Evolutionary conservation across 2,329 filamentous ascomycete genomes (phyloP), one percentile per base, ranked within the genome.

Genomic region (Pestalotiopsis fici): DNA sequence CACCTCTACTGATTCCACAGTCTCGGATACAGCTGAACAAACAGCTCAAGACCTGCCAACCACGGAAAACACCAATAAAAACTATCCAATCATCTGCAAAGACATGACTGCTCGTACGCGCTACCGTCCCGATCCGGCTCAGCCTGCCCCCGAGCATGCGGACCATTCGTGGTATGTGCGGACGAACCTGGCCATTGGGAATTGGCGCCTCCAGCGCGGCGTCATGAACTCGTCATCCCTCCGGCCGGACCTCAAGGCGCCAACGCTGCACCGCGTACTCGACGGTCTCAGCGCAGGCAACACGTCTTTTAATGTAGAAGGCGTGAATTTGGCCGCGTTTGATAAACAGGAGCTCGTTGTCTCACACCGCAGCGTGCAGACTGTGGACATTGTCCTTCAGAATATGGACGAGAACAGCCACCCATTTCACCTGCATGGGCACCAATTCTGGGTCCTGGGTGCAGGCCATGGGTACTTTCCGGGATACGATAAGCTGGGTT

Each of bases 381-480:
- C 87, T 7, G 82, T 91, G 27, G 88, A 90, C 71, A 80, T 91
- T 39, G 78, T 90, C 39, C 79, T 91, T 3, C 89, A 90, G 76
- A 91, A 90, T 72, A 82, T 87, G 68, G 88, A 91, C 69, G 82
- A 83, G 80, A 73, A 89, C 61, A 89, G 86, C 66, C 87, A 90
- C 71, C 90, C 90, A 0, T 90, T 91, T 81, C 90, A 92, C 78
- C 79, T 93, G 1, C 91, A 92, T 76, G 88, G 88, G 4, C 83
- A 87, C 71, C 82, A 83, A 69, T 87, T 90, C 78, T 89, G 88
- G 77, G 81, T 88, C 21, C 74, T 80, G 11, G 80, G 71, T n/a
- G 71, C 71, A 39, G 94, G 93, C 74, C 92, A 94, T 80, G 91
- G 89, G 71, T 86, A 81, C 67, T 84, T 83, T 61, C 82, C 82